Conservation (phyloP, 2,329 filamentous ascomycete genomes). For the Aspergillus tubingensis region DNA sequence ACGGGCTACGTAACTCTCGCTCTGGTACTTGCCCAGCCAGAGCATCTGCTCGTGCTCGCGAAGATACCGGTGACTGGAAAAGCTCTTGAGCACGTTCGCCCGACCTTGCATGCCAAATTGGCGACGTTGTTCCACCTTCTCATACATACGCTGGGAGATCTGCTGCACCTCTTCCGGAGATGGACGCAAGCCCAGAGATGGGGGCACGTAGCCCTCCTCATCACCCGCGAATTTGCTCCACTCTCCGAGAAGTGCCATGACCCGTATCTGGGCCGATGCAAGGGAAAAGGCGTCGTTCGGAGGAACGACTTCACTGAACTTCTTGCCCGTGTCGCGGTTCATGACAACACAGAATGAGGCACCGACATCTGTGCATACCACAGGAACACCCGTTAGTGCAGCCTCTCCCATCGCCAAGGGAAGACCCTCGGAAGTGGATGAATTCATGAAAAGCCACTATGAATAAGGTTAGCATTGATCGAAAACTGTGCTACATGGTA, state of each 20-base stretch:
- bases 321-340: constrained; percentile 45
- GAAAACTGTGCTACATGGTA: background rate
- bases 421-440: constrained; percentile 47
- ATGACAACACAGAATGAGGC: constrained; percentile 43
- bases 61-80: constrained; percentile 60
- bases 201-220: constrained; percentile 32
- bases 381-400: constrained; percentile 46
- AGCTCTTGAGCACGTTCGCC: constrained; percentile 59
- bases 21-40: constrained; percentile 46
- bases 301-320: constrained; percentile 63
- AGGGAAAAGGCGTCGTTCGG: constrained; percentile 63
- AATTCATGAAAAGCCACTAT: constrained; percentile 54
- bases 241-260: constrained; percentile 62
- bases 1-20: constrained; percentile 17
- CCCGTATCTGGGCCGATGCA: constrained; percentile 62
- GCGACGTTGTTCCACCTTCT: constrained; percentile 57
- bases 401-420: constrained; percentile 49
- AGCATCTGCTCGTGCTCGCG: constrained; percentile 64
- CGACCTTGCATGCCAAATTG: constrained; percentile 60
- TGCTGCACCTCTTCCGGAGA: constrained; percentile 52
- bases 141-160: constrained; percentile 61
- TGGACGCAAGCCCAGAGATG: constrained; percentile 52
- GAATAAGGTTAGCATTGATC: constrained; percentile 34
- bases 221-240: constrained; percentile 62
- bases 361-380: constrained; percentile 45